phyloP scores from a whole-genome alignment of 306 rosid species.

The Herpetospermum pedunculosum region DNA sequence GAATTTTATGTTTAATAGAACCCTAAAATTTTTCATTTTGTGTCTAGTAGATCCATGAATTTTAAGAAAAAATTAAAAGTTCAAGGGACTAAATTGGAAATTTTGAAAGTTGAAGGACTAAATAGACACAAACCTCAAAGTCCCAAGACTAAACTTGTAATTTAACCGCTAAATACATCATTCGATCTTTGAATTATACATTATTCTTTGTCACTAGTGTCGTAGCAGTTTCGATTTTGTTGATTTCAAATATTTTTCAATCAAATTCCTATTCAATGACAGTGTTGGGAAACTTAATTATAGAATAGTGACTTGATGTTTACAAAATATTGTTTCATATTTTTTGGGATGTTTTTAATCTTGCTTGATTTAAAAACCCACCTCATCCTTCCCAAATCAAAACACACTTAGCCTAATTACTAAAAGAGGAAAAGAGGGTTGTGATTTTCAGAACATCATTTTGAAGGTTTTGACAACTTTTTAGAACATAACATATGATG shows the following conservation, averaged over 20 bases:
- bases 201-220: background rate
- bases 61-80: too few species aligned
- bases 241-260: background rate
- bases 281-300: background rate
- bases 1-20: too few species aligned
- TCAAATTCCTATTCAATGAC: background rate
- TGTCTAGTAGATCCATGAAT: too few species aligned
- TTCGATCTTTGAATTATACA: background rate
- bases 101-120: too few species aligned
- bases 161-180: background rate
- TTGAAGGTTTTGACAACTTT: too few species aligned
- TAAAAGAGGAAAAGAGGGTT: background rate
- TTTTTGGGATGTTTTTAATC: background rate
- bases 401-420: background rate
- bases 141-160: too few species aligned
- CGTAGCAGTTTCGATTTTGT: background rate
- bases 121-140: too few species aligned
- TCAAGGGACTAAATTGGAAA: too few species aligned
- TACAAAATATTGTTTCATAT: background rate
- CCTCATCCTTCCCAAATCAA: background rate
- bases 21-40: too few species aligned
- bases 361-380: background rate
- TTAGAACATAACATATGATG: background rate
- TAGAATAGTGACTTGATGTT: background rate
- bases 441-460: background rate